Evolutionary conservation across 176 grass and related monocot genomes (phyloP), one percentile per base, ranked within the genome.

Genomic region (Aegilops speltoides): DNA sequence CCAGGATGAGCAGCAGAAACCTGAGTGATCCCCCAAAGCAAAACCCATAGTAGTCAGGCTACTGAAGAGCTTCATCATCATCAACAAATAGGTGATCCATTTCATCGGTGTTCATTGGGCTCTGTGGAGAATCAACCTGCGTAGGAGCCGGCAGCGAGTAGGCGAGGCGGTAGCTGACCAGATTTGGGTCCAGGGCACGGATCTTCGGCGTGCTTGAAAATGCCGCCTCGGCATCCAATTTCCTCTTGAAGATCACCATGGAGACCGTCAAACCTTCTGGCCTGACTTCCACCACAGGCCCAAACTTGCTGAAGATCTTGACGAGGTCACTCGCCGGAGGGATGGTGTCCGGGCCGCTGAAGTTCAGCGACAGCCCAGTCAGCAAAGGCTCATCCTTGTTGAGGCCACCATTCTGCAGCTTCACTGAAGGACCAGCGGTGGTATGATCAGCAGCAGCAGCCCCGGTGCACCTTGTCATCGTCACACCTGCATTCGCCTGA

Each of bases 261-360:
- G 86, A 92, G 56, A 61, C 40, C 7, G 84, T 46, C 19, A 15
- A 76, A 17, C 78, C 80, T 16, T 84, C 83, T 28, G 73, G 60
- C 68, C 78, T 85, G 63, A 33, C 93, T 54, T 94, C 90, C 59
- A 83, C 69, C 64, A 95, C 11, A 14, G 89, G 89, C 24, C 95
- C 95, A 70, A 88, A 95, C 28, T 46, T 70, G 64, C 91, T 81
- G 56, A 97, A 97, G 82, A 88, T 78, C 26, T 31, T 79, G 32
- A 82, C 73, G 10, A 95, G 89, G 37, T 91, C 81, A 40, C 17
- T 60, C 26, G 67, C 0, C 16, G 85, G 74, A 77, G 91, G 95
- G 76, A 93, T 34, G 1, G 9, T 24, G 20, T 9, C 33, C 0
- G 83, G 16, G 3, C 69, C 54, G 54, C 57, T 82, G 82, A 97